Evolutionary conservation across 2,329 filamentous ascomycete genomes (phyloP).

Genomic region (Nemania bipapillata): DNA sequence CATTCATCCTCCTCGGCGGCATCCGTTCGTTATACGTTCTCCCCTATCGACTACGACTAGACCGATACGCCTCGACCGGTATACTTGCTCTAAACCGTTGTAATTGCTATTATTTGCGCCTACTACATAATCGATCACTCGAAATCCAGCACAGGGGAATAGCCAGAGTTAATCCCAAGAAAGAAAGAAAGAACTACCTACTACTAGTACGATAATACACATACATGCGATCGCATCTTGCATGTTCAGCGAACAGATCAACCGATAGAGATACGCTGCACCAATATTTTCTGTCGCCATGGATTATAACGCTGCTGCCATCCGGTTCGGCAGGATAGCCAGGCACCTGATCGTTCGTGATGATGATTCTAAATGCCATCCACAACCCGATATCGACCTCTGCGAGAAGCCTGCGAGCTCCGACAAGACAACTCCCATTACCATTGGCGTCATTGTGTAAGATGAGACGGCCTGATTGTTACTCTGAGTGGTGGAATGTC

Average conservation of each 20-base stretch:
- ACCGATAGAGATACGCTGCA: neutral
- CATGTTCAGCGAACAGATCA: neutral
- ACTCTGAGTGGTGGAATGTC: neutral
- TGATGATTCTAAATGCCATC: conserved; percentile 41
- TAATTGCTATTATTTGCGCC: conserved; percentile 21
- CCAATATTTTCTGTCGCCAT: conserved; percentile 11
- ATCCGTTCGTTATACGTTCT: conserved; percentile 12
- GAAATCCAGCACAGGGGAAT: neutral
- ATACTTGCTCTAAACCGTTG: conserved; percentile 1
- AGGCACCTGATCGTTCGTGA: conserved; percentile 39
- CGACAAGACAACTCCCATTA: conserved; percentile 39
- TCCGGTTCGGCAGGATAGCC: conserved; percentile 38
- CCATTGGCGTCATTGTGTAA: conserved; percentile 45
- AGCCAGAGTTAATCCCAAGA: neutral
- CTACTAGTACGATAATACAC: neutral
- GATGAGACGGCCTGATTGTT: neutral
- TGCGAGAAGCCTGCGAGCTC: conserved; percentile 47
- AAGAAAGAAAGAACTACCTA: too few relatives aligned
- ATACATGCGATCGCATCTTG: neutral
- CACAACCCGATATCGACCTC: conserved; percentile 45
- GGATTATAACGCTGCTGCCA: conserved; percentile 31
- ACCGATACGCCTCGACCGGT: neutral
- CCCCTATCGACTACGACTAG: neutral
- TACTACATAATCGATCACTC: neutral
- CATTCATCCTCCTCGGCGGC: neutral